Evolutionary conservation across 306 rosid genomes (phyloP).

Genomic region (Medicago lupulina): DNA sequence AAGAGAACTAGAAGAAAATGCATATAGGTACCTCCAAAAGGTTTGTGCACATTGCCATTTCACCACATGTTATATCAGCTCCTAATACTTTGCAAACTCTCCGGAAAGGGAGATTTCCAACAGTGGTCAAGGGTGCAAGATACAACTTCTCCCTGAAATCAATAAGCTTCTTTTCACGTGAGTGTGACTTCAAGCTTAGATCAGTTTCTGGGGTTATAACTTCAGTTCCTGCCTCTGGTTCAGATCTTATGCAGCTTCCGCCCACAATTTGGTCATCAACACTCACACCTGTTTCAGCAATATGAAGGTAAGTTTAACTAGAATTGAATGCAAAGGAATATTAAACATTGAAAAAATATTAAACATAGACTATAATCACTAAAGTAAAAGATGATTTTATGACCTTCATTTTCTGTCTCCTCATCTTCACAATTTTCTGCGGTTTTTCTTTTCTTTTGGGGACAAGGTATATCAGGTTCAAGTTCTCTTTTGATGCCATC

Average conservation of each 20-base stretch:
- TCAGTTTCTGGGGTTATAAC: slow-evolving; percentile 58
- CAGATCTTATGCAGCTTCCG: slow-evolving; percentile 49
- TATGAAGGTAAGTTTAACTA: slow-evolving; percentile 36
- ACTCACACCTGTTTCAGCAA: slow-evolving; percentile 48
- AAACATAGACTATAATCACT: slow-evolving; percentile 16
- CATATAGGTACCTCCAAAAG: slow-evolving; percentile 74
- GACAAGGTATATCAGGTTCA: slow-evolving; percentile 56
- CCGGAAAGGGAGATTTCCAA: slow-evolving; percentile 96
- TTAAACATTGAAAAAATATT: background rate
- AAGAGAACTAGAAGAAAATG: slow-evolving; percentile 35
- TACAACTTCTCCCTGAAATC: slow-evolving; percentile 88
- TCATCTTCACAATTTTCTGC: slow-evolving; percentile 44
- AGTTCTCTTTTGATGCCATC: slow-evolving; percentile 44
- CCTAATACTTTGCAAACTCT: slow-evolving; percentile 94
- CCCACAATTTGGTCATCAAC: slow-evolving; percentile 45
- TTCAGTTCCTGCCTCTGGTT: slow-evolving; percentile 49
- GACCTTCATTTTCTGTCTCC: slow-evolving; percentile 66
- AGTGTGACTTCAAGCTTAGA: slow-evolving; percentile 65
- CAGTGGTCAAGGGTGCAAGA: slow-evolving; percentile 97
- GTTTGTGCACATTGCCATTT: slow-evolving; percentile 99
- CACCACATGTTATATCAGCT: slow-evolving; percentile 93
- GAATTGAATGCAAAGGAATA: slow-evolving; percentile 30
- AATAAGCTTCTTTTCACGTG: slow-evolving; percentile 85
- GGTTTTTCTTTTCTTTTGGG: slow-evolving; percentile 70
- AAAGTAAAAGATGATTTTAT: slow-evolving; percentile 22